Evolutionary conservation across 2,329 filamentous ascomycete genomes (phyloP), one percentile per base, ranked within the genome.

Genomic region (Madurella fahalii): DNA sequence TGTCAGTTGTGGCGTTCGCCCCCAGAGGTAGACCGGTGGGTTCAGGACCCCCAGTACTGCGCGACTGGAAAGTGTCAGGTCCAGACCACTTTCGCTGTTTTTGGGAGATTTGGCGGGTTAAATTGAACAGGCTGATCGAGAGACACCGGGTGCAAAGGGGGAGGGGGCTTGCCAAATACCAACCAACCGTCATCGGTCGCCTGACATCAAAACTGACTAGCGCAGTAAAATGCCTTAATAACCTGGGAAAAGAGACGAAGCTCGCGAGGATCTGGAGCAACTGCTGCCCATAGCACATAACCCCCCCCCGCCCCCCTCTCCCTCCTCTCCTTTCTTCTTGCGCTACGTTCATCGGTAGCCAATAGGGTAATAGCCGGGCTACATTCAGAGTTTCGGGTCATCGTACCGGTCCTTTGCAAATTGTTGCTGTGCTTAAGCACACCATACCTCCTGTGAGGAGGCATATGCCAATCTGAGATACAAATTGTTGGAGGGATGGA

Each of bases 301-400:
- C 12, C 31, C 48, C 53, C 50, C 31, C 47, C 46, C 46, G 42
- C 55, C 47, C 37, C 49, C 50, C 40, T 49, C 37, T 50, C 53
- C 54, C 31, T 48, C 46, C 46, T 45, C 55, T 50, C 37, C 49
- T 52, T 41, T 49, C 37, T 50, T 55, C 54, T 53, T 47, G 43
- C 8, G 49, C 11, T 56, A 42, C 49, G 39, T 41, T 17, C 8
- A 11, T 39, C 44, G 62, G 61, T 58, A 62, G 61, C 63, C 60
- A 64, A 63, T 64, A 60, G 63, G 63, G 61, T 63, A 61, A 61
- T 63, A 60, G 44, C 42, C 30, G 34, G 50, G 54, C 40, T 30
- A 45, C 46, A 47, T 41, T 56, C 15, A 30, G 25, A 41, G 20
- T 30, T 44, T 61, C 61, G 59, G 61, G 43, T 60, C 57, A 55